These are phyloP conservation scores for Trypanosoma cruzi DNA, from an alignment of 208 protist genomes.

Conservation along the genomic window DNA sequence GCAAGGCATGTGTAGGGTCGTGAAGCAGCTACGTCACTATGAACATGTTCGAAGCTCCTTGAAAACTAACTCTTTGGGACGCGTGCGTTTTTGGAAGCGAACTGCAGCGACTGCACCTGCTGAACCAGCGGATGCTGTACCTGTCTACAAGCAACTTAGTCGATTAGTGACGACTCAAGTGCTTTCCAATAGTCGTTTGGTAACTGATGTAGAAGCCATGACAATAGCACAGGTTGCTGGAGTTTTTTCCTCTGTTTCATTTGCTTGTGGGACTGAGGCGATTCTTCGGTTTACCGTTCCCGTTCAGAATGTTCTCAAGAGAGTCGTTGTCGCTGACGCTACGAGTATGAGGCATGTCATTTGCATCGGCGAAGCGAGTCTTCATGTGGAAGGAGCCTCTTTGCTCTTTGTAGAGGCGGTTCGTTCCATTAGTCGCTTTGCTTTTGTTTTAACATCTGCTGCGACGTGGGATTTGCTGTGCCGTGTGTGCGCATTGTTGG, in stretches of 20 bases:
- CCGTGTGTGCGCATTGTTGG: constrained; percentile 44
- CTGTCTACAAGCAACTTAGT: constrained; percentile 14
- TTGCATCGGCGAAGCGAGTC: constrained; percentile 23
- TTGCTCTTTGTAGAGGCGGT: constrained; percentile 42
- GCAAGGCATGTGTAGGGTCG: constrained; percentile 18
- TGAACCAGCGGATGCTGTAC: not conserved
- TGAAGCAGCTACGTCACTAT: constrained; percentile 12
- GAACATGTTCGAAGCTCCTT: not conserved
- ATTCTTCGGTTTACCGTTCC: constrained; percentile 15
- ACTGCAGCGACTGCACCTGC: not conserved
- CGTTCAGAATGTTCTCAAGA: constrained; percentile 21
- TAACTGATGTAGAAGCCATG: constrained; percentile 8
- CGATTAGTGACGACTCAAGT: constrained; percentile 4
- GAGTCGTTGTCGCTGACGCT: constrained; percentile 7
- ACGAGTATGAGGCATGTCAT: constrained; percentile 19
- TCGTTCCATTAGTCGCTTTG: constrained; percentile 35
- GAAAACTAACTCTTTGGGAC: not conserved
- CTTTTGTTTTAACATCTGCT: constrained; percentile 16
- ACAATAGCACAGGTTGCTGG: constrained; percentile 9
- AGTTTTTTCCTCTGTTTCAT: constrained; percentile 20
- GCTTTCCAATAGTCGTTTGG: not conserved
- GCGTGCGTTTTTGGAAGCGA: constrained; percentile 20
- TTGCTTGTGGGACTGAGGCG: constrained; percentile 16
- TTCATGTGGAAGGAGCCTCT: constrained; percentile 23
- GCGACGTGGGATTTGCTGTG: constrained; percentile 29